Conservation (phyloP, 192 early-diverging fungal species). For the Gonapodya sp. region DNA sequence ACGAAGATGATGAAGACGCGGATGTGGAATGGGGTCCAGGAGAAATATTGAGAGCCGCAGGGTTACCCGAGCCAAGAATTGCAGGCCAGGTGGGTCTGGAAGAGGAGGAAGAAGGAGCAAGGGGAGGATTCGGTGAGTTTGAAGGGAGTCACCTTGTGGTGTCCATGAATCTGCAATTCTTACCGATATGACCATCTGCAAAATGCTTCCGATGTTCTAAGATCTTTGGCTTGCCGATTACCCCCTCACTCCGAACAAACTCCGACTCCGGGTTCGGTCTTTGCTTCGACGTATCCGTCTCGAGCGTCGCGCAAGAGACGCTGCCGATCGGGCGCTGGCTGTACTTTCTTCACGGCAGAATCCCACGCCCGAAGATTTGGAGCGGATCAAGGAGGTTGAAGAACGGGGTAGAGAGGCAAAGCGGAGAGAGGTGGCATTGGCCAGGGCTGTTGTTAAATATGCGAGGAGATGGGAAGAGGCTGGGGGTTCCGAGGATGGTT, state of each 20-base stretch:
- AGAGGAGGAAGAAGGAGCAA: not conserved
- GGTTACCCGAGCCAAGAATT: not conserved
- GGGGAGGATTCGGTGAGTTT: not conserved
- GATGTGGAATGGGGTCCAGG: not conserved
- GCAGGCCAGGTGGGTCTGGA: not conserved
- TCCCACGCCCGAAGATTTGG: not conserved
- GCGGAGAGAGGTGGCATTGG: not conserved
- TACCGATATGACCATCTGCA: too few relatives aligned
- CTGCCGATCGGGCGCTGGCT: not conserved
- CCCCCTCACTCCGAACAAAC: conserved; percentile 35
- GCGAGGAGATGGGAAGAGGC: conserved; percentile 1
- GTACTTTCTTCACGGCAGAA: not conserved
- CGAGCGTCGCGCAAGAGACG: not conserved
- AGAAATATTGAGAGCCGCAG: not conserved
- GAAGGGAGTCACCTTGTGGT: too few relatives aligned
- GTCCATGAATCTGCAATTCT: too few relatives aligned
- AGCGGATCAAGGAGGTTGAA: not conserved
- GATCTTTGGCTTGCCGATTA: conserved; percentile 37
- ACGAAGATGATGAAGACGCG: not conserved
- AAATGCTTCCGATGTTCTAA: too few relatives aligned
- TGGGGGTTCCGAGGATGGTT: not conserved
- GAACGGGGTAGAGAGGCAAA: not conserved
- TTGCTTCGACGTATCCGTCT: not conserved
- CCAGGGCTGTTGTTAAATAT: not conserved
- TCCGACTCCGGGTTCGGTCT: conserved; percentile 57